Percentiles rank a stretch among this genome's conserved stretches.
phyloP scores from a whole-genome alignment of 495 filamentous ascomycete species.

The Coniosporium apollinis region DNA sequence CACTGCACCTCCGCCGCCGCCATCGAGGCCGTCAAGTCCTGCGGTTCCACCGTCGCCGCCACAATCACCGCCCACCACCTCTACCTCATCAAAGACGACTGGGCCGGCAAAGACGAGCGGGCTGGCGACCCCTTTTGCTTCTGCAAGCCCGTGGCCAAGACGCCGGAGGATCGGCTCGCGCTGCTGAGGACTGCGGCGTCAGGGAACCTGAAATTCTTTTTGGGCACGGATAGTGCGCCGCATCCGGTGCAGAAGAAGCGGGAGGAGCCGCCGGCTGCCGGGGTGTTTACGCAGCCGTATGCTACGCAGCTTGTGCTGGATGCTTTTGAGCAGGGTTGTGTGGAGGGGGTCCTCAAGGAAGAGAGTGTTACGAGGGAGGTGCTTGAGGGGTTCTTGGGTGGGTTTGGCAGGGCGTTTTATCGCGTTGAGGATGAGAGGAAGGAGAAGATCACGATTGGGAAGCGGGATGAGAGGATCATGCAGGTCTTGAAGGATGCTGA shows the following conservation, averaged over 20 bases:
- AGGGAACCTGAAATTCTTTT: constrained; percentile 69
- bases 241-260: constrained; percentile 62
- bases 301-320: constrained; percentile 57
- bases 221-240: constrained; percentile 59
- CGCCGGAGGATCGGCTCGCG: constrained; percentile 55
- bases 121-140: constrained; percentile 62
- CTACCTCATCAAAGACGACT: constrained; percentile 60
- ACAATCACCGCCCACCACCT: constrained; percentile 71
- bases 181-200: constrained; percentile 50
- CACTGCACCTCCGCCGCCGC: constrained; percentile 80
- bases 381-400: constrained; percentile 58
- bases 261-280: constrained; percentile 51
- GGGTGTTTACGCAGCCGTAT: constrained; percentile 84
- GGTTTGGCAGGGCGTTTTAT: constrained; percentile 64
- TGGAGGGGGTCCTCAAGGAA: constrained; percentile 45
- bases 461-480: constrained; percentile 39
- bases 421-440: constrained; percentile 28
- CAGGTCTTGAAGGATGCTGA: constrained; percentile 42
- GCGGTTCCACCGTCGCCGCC: constrained; percentile 56
- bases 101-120: constrained; percentile 51
- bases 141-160: constrained; percentile 52
- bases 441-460: constrained; percentile 45
- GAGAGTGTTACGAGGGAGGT: constrained; percentile 53
- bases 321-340: constrained; percentile 52
- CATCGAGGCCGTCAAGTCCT: constrained; percentile 55